A percentile compares a stretch with the other conserved stretches of the same genome.
phyloP scores from a whole-genome alignment of 1,284 basidiomycete genomes.

The Papiliotrema terrestris region DNA sequence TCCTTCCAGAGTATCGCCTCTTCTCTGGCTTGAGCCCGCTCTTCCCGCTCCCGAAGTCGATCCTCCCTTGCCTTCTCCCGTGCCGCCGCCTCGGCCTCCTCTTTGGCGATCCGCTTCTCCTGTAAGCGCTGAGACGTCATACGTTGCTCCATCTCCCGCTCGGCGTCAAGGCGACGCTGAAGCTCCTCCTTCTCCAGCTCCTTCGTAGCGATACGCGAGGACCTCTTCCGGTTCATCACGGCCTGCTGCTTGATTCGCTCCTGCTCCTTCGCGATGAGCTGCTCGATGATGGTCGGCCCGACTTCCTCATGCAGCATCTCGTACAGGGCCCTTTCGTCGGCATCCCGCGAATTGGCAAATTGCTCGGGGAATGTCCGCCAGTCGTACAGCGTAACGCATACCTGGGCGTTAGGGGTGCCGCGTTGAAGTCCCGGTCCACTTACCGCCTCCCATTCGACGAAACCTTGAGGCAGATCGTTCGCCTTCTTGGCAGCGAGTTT shows the following conservation, averaged over 20 bases:
- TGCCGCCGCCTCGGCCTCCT: slow-evolving; percentile 39
- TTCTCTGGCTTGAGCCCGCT: slow-evolving; percentile 49
- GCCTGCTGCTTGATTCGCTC: slow-evolving; percentile 49
- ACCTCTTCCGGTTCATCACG: slow-evolving; percentile 53
- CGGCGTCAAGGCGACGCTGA: slow-evolving; percentile 44
- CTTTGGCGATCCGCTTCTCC: slow-evolving; percentile 31
- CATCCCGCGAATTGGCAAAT: slow-evolving; percentile 51
- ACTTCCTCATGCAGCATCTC: slow-evolving; percentile 48
- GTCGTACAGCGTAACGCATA: slow-evolving; percentile 53
- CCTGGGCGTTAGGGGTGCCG: slow-evolving; percentile 25
- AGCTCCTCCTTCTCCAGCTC: slow-evolving; percentile 53
- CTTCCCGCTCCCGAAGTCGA: slow-evolving; percentile 49
- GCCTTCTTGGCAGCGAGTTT: slow-evolving; percentile 40
- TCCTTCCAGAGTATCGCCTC: slow-evolving; percentile 45
- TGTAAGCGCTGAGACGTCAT: slow-evolving; percentile 49
- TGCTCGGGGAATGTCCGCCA: slow-evolving; percentile 52
- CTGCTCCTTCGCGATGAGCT: slow-evolving; percentile 48
- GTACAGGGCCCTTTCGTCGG: slow-evolving; percentile 53
- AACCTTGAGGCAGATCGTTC: slow-evolving; percentile 35
- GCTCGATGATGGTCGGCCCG: slow-evolving; percentile 50
- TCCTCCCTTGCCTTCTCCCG: slow-evolving; percentile 50
- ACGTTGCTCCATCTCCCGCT: slow-evolving; percentile 50
- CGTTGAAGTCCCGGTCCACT: slow-evolving; percentile 13
- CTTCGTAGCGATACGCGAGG: slow-evolving; percentile 52
- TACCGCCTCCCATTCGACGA: slow-evolving; percentile 52